These are phyloP conservation scores for Fusarium burgessii DNA, from an alignment of 2,329 filamentous ascomycete species.

Conservation along the genomic window DNA sequence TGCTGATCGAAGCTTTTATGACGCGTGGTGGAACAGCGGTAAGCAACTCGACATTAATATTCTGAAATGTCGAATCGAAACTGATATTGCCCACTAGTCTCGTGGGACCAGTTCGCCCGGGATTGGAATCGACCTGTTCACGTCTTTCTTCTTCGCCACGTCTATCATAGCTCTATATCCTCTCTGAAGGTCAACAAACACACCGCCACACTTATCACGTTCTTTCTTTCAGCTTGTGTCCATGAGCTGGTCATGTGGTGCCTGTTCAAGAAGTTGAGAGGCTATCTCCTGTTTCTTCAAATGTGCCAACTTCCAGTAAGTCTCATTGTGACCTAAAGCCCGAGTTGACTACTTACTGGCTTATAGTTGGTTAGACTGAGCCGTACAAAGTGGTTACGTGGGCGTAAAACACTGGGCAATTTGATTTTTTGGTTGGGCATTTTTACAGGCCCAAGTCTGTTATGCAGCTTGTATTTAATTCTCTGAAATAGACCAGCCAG, in stretches of 20 bases:
- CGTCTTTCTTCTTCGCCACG: constrained; percentile 80
- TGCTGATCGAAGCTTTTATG: constrained; percentile 80
- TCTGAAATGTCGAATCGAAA: neutral
- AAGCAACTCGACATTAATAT: constrained; percentile 29
- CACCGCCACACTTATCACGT: constrained; percentile 80
- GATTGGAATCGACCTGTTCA: constrained; percentile 85
- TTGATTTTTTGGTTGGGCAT: constrained; percentile 82
- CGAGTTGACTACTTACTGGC: constrained; percentile 1
- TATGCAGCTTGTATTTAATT: constrained; percentile 71
- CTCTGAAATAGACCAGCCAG: constrained; percentile 52
- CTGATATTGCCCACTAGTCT: constrained; percentile 53
- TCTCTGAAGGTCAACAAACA: constrained; percentile 77
- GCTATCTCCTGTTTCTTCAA: constrained; percentile 79
- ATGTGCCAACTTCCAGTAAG: constrained; percentile 76
- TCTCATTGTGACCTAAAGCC: neutral
- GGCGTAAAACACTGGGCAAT: constrained; percentile 74
- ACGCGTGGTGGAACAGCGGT: constrained; percentile 73
- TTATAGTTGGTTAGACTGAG: constrained; percentile 71
- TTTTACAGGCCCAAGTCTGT: constrained; percentile 79
- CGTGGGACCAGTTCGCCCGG: constrained; percentile 81
- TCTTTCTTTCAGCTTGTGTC: constrained; percentile 76
- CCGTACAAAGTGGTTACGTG: constrained; percentile 73
- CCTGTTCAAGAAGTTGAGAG: constrained; percentile 80
- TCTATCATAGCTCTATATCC: constrained; percentile 82
- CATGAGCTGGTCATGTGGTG: constrained; percentile 86